Percentiles rank a stretch among this genome's conserved stretches.
These are phyloP conservation scores for Arachnomyces sp. DNA, from an alignment of 2,329 filamentous ascomycete genomes.

Conservation along the genomic window DNA sequence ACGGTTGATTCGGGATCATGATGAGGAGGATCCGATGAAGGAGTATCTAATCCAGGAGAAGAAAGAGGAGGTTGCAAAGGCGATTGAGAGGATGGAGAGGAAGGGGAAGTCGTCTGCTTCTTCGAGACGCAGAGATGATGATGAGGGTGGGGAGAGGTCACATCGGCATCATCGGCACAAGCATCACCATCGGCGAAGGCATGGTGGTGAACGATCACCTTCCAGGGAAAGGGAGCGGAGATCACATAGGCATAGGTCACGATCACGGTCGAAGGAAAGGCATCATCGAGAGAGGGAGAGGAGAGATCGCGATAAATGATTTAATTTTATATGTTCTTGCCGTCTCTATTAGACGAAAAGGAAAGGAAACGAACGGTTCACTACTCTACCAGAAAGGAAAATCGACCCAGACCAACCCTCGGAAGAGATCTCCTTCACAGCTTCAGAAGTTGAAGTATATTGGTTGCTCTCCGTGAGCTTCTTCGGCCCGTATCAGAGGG, in stretches of 20 bases:
- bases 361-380: no score
- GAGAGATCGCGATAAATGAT: conserved; percentile 24
- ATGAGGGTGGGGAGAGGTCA: conserved; percentile 29
- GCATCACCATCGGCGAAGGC: conserved; percentile 35
- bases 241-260: conserved; percentile 16
- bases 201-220: conserved; percentile 23
- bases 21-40: conserved; percentile 98
- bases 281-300: conserved; percentile 19
- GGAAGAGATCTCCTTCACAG: no score
- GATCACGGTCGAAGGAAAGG: conserved; percentile 10
- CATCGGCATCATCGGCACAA: conserved; percentile 41
- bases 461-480: no score
- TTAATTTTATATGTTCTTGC: neutral
- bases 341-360: no score
- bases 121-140: conserved; percentile 35
- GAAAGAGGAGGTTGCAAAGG: conserved; percentile 73
- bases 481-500: no score
- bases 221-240: conserved; percentile 23
- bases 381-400: no score
- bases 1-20: conserved; percentile 66
- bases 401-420: no score
- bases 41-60: conserved; percentile 82
- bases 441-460: no score
- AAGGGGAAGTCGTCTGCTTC: conserved; percentile 42
- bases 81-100: conserved; percentile 49